Evolutionary conservation across 257 asterid genomes (phyloP).

Genomic region (Linaria vulgaris): DNA sequence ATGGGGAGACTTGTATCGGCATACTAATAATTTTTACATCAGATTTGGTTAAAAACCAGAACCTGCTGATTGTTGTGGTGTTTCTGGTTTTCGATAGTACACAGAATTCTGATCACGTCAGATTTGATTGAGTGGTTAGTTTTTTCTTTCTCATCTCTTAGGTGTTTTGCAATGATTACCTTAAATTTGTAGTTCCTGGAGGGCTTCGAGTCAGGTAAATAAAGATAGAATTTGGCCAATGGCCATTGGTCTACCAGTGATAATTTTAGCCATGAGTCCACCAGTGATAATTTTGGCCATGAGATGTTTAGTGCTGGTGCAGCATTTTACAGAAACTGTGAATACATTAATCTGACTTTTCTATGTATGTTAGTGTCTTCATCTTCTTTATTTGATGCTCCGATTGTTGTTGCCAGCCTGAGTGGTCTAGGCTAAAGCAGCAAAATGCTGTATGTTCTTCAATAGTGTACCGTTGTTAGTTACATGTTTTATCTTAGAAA

Average conservation of each 20-base stretch:
- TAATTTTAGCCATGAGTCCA: not conserved
- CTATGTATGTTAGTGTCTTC: not conserved
- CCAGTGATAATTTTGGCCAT: not conserved
- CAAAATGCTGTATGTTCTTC: not conserved
- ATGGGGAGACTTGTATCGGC: too few relatives aligned
- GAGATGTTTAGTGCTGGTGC: not conserved
- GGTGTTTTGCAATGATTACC: too few relatives aligned
- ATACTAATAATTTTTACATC: too few relatives aligned
- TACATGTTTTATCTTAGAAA: conserved; percentile 13
- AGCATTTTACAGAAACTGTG: not conserved
- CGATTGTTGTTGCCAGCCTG: not conserved
- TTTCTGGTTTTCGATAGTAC: too few relatives aligned
- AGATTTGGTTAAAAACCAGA: too few relatives aligned
- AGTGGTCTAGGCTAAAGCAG: not conserved
- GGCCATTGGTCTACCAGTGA: not conserved
- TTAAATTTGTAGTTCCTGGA: not conserved
- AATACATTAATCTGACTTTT: not conserved
- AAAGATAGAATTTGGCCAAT: not conserved
- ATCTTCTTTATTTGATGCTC: not conserved
- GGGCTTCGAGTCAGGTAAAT: not conserved
- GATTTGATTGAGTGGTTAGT: too few relatives aligned
- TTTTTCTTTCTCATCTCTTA: too few relatives aligned
- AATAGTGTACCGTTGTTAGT: not conserved
- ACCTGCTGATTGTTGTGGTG: too few relatives aligned
- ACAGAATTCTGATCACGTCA: too few relatives aligned